These are phyloP conservation scores for Dioscorea dumetorum DNA, from an alignment of 106 monocot genomes.

Conservation along the genomic window DNA sequence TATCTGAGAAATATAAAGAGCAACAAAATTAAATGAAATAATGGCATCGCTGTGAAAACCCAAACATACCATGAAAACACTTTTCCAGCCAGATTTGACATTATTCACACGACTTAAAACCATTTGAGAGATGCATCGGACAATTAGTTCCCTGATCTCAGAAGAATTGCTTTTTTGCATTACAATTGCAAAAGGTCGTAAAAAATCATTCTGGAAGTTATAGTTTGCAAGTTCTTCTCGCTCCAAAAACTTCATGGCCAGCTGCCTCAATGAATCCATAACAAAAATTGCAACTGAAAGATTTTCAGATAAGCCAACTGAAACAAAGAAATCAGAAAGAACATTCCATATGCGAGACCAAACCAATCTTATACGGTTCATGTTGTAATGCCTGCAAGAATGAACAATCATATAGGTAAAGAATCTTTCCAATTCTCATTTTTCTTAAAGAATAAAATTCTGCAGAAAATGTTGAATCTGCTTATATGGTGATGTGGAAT, in stretches of 20 bases:
- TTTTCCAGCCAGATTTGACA: slow-evolving; percentile 99
- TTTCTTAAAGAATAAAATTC: background rate
- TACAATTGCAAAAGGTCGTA: slow-evolving; percentile 82
- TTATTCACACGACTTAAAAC: slow-evolving; percentile 85
- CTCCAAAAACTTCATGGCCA: slow-evolving; percentile 96
- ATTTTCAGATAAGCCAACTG: slow-evolving; percentile 90
- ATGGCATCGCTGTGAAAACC: background rate
- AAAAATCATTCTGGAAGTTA: slow-evolving; percentile 95
- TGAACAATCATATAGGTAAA: background rate
- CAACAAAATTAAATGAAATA: background rate
- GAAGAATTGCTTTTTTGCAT: slow-evolving; percentile 91
- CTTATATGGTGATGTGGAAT: background rate
- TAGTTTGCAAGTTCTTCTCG: slow-evolving; percentile 93
- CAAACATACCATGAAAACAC: slow-evolving; percentile 72
- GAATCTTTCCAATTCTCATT: background rate
- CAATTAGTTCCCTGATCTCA: slow-evolving; percentile 85
- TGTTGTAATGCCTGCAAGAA: slow-evolving; percentile 87
- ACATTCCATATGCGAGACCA: slow-evolving; percentile 98
- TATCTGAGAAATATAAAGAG: too few species aligned
- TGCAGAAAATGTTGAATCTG: background rate
- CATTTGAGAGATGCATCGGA: slow-evolving; percentile 94
- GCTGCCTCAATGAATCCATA: slow-evolving; percentile 94
- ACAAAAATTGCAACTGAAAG: slow-evolving; percentile 95
- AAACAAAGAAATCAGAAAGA: slow-evolving; percentile 90
- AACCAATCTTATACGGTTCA: slow-evolving; percentile 92